phyloP scores from a whole-genome alignment of 2,329 filamentous ascomycete species.

The Talaromyces sp. region DNA sequence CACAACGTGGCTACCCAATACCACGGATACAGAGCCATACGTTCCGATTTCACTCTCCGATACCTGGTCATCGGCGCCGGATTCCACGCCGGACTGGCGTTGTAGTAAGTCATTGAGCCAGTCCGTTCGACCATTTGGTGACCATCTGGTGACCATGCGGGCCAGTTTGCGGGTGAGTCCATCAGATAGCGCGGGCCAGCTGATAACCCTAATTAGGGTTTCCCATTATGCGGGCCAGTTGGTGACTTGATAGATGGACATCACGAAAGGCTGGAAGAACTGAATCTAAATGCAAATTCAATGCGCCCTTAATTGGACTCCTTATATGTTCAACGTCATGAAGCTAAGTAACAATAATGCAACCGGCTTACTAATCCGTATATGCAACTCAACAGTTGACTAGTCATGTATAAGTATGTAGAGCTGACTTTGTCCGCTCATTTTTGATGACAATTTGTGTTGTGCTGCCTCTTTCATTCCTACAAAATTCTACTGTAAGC shows the following conservation, averaged over 20 bases:
- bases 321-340: neutral
- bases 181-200: neutral
- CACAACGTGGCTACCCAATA: neutral
- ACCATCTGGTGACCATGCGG: too few species aligned
- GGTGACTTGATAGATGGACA: neutral
- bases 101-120: too few species aligned
- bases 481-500: neutral
- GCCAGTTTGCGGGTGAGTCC: neutral
- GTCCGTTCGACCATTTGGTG: too few species aligned
- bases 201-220: neutral
- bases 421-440: neutral
- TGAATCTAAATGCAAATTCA: neutral
- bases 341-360: neutral
- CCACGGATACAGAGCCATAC: neutral
- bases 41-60: neutral
- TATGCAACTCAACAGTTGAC: neutral
- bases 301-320: neutral
- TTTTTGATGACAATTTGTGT: neutral
- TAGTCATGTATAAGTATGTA: neutral
- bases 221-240: neutral
- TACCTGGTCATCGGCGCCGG: neutral
- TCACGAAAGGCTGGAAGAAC: neutral
- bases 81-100: too few species aligned
- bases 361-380: conserved; percentile 3
- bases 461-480: neutral